Percentiles rank a stretch among this genome's conserved stretches.
Conservation (phyloP, 768 basidiomycete species). For the Fomitopsis pulvina region DNA sequence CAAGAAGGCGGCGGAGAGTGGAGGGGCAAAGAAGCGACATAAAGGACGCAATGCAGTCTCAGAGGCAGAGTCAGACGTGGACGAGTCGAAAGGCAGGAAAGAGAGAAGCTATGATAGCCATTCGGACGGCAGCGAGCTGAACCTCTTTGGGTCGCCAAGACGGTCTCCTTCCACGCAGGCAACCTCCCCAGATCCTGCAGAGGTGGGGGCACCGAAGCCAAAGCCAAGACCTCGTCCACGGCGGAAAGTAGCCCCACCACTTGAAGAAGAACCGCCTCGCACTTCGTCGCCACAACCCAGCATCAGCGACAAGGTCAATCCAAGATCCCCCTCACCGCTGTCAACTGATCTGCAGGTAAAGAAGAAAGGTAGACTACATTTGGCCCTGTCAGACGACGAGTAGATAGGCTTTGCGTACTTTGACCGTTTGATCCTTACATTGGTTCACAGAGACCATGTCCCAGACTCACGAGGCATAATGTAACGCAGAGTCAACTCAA, state of each 20-base stretch:
- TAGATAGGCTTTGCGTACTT: background rate
- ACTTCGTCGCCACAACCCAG: background rate
- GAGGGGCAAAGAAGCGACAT: slow-evolving; percentile 34
- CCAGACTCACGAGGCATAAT: slow-evolving; percentile 1
- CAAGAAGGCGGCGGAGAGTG: slow-evolving; percentile 38
- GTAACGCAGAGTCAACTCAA: no score
- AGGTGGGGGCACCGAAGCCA: slow-evolving; percentile 10
- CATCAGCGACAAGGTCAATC: background rate
- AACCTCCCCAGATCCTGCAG: slow-evolving; percentile 9
- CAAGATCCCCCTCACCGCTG: background rate
- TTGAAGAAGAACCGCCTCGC: background rate
- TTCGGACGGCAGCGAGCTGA: slow-evolving; percentile 21
- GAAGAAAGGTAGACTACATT: slow-evolving; percentile 15
- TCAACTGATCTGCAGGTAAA: background rate
- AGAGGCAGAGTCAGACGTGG: slow-evolving; percentile 8
- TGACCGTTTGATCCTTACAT: background rate
- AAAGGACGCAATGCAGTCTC: slow-evolving; percentile 26
- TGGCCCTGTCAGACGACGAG: slow-evolving; percentile 7
- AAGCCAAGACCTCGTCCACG: slow-evolving; percentile 36
- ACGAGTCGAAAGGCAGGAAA: slow-evolving; percentile 19
- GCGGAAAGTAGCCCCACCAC: slow-evolving; percentile 21
- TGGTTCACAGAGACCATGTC: no score
- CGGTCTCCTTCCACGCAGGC: slow-evolving; percentile 9
- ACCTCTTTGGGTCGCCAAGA: slow-evolving; percentile 16
- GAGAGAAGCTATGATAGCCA: slow-evolving; percentile 22